phyloP scores from a whole-genome alignment of 2,329 filamentous ascomycete species.

The Colletotrichum filicis region DNA sequence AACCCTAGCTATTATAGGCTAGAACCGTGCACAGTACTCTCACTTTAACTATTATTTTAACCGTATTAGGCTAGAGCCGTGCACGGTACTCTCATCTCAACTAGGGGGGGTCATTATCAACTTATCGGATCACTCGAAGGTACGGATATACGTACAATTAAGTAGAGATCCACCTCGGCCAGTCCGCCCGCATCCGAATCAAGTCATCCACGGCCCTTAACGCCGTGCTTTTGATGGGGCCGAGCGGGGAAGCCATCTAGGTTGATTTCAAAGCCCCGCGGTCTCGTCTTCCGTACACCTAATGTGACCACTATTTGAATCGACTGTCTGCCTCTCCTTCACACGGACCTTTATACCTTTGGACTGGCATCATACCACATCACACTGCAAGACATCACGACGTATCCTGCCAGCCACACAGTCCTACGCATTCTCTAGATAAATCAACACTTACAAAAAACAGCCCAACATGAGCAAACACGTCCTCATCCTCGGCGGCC shows the following conservation, averaged over 20 bases:
- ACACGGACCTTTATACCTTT: too few species aligned
- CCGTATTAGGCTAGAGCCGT: too few species aligned
- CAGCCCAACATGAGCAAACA: conserved; percentile 48
- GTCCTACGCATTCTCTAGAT: not conserved
- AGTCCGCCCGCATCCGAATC: not conserved
- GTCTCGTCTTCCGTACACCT: not conserved
- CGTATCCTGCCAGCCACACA: not conserved
- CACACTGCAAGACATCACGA: not conserved
- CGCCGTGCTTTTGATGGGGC: not conserved
- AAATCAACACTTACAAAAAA: not conserved
- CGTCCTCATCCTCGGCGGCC: conserved; percentile 82
- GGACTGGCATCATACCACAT: not conserved
- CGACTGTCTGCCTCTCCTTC: not conserved
- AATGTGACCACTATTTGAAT: not conserved
- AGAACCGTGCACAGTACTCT: too few species aligned
- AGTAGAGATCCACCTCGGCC: not conserved
- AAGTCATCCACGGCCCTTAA: not conserved
- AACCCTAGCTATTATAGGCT: too few species aligned
- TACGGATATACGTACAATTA: not conserved
- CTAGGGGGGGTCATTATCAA: too few species aligned
- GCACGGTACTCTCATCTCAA: too few species aligned
- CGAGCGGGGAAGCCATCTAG: conserved; percentile 1
- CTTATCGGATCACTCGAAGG: too few species aligned
- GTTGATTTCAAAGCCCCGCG: conserved; percentile 4
- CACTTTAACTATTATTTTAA: too few species aligned